These are phyloP conservation scores for Beauveria sp. DNA, from an alignment of 2,329 filamentous ascomycete genomes.

Conservation along the genomic window DNA sequence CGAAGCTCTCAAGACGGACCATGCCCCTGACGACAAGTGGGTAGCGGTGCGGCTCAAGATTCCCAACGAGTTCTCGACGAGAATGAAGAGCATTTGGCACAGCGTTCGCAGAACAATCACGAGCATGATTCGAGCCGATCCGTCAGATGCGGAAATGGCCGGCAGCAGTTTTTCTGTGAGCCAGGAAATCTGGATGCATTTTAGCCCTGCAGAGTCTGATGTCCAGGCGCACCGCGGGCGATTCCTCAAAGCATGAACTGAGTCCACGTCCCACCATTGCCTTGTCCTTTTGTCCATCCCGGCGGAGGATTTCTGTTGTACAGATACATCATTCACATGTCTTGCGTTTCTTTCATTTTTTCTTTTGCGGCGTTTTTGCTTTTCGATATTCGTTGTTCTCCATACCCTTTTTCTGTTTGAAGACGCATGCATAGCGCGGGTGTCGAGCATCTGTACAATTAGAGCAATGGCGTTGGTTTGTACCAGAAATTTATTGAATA, in stretches of 20 bases:
- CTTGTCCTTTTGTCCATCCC: too few species aligned
- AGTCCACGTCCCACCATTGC: neutral
- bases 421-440: neutral
- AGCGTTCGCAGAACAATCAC: slow-evolving; percentile 23
- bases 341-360: neutral
- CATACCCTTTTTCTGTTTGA: neutral
- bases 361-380: neutral
- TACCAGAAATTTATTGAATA: too few species aligned
- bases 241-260: neutral
- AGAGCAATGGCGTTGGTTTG: too few species aligned
- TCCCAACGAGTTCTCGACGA: slow-evolving; percentile 46
- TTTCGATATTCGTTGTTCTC: neutral
- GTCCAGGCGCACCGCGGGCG: slow-evolving; percentile 16
- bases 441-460: neutral
- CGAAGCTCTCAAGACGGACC: slow-evolving; percentile 39
- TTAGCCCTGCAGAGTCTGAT: slow-evolving; percentile 20
- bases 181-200: slow-evolving; percentile 27
- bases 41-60: slow-evolving; percentile 51
- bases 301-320: neutral
- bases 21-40: slow-evolving; percentile 50
- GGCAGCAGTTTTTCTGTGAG: slow-evolving; percentile 14
- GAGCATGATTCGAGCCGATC: slow-evolving; percentile 2
- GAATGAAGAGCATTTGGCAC: slow-evolving; percentile 37
- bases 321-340: neutral
- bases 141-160: neutral